Base-by-base conservation (phyloP, 345 rosid species). In the Turnera subulata region DNA sequence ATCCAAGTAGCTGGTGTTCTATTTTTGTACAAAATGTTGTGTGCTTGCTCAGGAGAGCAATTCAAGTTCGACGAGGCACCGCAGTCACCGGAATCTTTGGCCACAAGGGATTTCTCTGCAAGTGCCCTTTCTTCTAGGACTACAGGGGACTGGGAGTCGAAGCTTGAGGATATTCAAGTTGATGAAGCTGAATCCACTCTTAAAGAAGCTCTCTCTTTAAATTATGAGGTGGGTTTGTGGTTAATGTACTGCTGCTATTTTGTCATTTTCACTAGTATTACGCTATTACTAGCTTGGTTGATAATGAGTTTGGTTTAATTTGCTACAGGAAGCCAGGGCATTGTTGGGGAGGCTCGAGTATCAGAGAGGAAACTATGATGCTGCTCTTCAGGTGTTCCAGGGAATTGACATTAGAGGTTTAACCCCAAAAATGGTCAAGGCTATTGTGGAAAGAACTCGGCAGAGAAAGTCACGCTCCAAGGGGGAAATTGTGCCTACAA, bases 1-100 rank as follows among this genome's bases (percentile, higher is more conserved):
- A 29, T 29, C 40, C 43, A 37, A 17, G 39, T n/a, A 46, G 39
- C n/a, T 46, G 40, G 13, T 6, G 23, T 25, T 40, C 64, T 22
- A 2, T 24, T 58, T 32, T 40, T 37, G 55, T 39, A 32, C 17
- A 79, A 70, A 69, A 90, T 90, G 97, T 64, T 93, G 90, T 90
- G 97, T 64, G 88, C 97, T 73, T 93, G 97, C 68, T 93, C 99
- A 25, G 95, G 99, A 18, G 95, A 90, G 76, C 97, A 82, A 49
- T 90, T 93, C 78, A 82, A 84, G 62, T 74, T 88, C 33, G 96
- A 93, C 62, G 99, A 93, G 16, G 83, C 83, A 57, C 90, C 95
- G 6, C 84, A 78, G 50, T 89, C 99, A 13, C 97, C 97, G 46
- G 97, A 85, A 53, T 87, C 99, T 4, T 69, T 93, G 59, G 97